These are phyloP conservation scores for Sporisorium sorghi DNA, from an alignment of 1,284 basidiomycete genomes.

Conservation along the genomic window DNA sequence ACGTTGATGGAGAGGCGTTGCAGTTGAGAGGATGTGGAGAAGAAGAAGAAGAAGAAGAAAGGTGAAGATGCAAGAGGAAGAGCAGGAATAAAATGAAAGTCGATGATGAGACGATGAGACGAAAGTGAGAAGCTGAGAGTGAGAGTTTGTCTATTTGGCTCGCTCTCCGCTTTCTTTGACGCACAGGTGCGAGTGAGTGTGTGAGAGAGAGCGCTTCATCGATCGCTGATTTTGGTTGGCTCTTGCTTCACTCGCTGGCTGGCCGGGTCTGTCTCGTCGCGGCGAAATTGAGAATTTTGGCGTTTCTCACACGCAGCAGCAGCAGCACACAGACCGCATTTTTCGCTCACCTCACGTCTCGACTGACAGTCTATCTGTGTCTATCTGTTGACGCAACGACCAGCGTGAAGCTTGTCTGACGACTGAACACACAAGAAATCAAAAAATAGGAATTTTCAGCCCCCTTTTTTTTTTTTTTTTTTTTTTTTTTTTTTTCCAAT, in stretches of 20 bases:
- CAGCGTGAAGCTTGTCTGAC: neutral
- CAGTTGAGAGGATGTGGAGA: neutral
- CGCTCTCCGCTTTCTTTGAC: neutral
- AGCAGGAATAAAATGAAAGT: neutral
- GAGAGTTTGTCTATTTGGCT: constrained; percentile 1
- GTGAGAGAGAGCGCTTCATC: constrained; percentile 28
- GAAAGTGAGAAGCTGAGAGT: neutral
- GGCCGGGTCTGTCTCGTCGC: neutral
- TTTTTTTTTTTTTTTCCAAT: too few species aligned
- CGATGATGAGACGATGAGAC: constrained; percentile 1
- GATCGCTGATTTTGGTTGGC: constrained; percentile 15
- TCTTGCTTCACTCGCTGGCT: neutral
- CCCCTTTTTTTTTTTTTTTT: neutral
- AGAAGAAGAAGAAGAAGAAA: constrained; percentile 1
- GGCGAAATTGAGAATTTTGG: too few species aligned
- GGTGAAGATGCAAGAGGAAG: neutral
- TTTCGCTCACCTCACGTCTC: too few species aligned
- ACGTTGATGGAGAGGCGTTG: constrained; percentile 1
- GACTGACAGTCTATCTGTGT: too few species aligned
- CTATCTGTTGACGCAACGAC: neutral
- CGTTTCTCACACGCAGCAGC: too few species aligned
- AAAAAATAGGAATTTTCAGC: neutral
- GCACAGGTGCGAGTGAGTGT: neutral
- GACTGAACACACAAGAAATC: neutral
- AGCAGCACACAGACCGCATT: too few species aligned